A percentile compares a stretch with the other conserved stretches of the same genome.
phyloP scores from a whole-genome alignment of 2,329 filamentous ascomycete species.

The Xenosphaeropsis pyriputrescens region DNA sequence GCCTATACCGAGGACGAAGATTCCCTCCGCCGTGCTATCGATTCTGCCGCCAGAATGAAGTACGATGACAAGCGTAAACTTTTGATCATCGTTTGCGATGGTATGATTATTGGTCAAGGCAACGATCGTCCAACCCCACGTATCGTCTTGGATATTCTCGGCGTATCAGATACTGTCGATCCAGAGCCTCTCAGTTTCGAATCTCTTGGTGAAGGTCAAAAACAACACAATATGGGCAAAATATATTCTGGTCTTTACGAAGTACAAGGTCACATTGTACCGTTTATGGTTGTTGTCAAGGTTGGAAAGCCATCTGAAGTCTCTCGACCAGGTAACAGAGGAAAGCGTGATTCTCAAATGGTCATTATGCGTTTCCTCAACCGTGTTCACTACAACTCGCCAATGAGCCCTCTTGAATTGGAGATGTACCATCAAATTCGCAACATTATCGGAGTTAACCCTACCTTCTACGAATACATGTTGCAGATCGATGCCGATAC shows the following conservation, averaged over 20 bases:
- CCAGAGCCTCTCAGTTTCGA: constrained; percentile 95
- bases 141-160: constrained; percentile 93
- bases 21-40: constrained; percentile 88
- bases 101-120: constrained; percentile 98
- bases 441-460: constrained; percentile 97
- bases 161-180: constrained; percentile 84
- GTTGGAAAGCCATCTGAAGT: constrained; percentile 76
- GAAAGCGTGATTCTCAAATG: constrained; percentile 99
- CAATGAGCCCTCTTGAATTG: constrained; percentile 92
- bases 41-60: constrained; percentile 86
- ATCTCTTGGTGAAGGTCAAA: constrained; percentile 84
- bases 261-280: constrained; percentile 94
- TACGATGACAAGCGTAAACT: constrained; percentile 99
- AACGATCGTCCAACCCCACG: constrained; percentile 92
- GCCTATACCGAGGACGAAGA: constrained; percentile 98
- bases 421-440: constrained; percentile 98
- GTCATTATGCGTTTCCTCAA: constrained; percentile 98
- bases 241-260: constrained; percentile 96
- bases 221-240: constrained; percentile 99
- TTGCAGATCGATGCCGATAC: constrained; percentile 97
- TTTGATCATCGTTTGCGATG: constrained; percentile 82
- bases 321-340: constrained; percentile 74
- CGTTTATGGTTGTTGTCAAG: constrained; percentile 94
- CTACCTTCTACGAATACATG: constrained; percentile 95
- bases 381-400: constrained; percentile 90